Conservation (phyloP, 2,329 filamentous ascomycete genomes). For the Trichocomaceae sp. region DNA sequence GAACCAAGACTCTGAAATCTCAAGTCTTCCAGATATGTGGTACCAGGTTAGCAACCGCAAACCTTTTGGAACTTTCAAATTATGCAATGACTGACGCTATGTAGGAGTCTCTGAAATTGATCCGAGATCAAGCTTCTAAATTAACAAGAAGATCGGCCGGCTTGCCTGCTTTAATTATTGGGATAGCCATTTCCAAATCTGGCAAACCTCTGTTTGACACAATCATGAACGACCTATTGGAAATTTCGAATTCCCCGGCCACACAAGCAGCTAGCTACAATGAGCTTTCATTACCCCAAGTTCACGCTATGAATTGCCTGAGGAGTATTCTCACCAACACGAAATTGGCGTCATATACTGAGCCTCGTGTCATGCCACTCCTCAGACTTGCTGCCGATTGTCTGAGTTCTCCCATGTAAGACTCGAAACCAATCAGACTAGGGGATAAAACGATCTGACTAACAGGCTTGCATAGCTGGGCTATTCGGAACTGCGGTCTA, state of each 20-base stretch:
- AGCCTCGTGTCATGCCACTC: slow-evolving; percentile 65
- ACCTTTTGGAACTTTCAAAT: not conserved
- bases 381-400: slow-evolving; percentile 74
- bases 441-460: not conserved
- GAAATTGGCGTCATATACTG: slow-evolving; percentile 63
- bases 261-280: slow-evolving; percentile 24
- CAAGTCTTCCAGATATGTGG: slow-evolving; percentile 56
- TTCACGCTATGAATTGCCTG: slow-evolving; percentile 89
- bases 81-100: slow-evolving; percentile 13
- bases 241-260: slow-evolving; percentile 30
- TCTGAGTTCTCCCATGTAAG: slow-evolving; percentile 69
- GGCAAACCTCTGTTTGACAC: slow-evolving; percentile 43
- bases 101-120: slow-evolving; percentile 55
- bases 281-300: slow-evolving; percentile 67
- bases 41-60: slow-evolving; percentile 51
- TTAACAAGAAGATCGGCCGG: slow-evolving; percentile 84
- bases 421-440: not conserved
- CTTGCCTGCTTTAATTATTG: slow-evolving; percentile 78
- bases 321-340: slow-evolving; percentile 88
- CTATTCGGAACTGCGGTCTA: slow-evolving; percentile 86
- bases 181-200: slow-evolving; percentile 59
- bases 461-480: slow-evolving; percentile 56
- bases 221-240: slow-evolving; percentile 37
- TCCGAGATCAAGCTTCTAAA: slow-evolving; percentile 68
- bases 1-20: slow-evolving; percentile 41